Evolutionary conservation across 2,329 filamentous ascomycete genomes (phyloP), one percentile per base, ranked within the genome.

Genomic region (Pseudogymnoascus destructans): DNA sequence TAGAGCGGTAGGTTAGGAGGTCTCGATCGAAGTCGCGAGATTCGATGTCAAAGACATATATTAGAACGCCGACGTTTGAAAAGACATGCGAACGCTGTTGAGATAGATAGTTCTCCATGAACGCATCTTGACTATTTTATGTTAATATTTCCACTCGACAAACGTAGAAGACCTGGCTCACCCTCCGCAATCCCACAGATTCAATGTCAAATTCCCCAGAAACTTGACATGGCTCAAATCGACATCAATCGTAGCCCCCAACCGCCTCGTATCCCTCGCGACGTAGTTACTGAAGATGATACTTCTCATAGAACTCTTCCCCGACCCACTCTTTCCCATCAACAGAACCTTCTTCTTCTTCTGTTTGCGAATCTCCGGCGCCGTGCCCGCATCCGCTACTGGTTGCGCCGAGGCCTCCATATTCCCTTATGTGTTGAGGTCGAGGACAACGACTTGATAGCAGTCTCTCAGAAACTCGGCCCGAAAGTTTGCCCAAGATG

Each of bases 241-340:
- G 61, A 98, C 93, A 70, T 98, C 93, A 70, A 98, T 97, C 10
- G 93, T 98, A 1, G 93, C 93, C 64, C 93, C 93, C 59, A 98
- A 77, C 60, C 93, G 79, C 36, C 93, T 81, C 5, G 95, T 95
- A 72, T 98, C 93, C 69, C 95, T 90, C 59, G 93, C 93, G 64
- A 97, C 91, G 71, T 96, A 97, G 73, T 97, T 97, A 77, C 89
- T 95, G 74, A 98, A 98, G 71, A 98, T 96, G 69, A 98, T 97
- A 68, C 87, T 93, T 63, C 93, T 82, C 93, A 98, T 98, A 59
- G 90, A 96, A 40, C 91, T 96, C 74, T 98, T 98, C 58, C 93
- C 93, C 0, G 92, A 95, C 58, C 93, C 93, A 62, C 89, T 95
- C 76, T 96, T 96, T 66, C 93, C 93, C 93, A 91, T 91, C 62